These are phyloP conservation scores for Trichosporon faecale DNA, from an alignment of 1,284 basidiomycete genomes.

Conservation along the genomic window DNA sequence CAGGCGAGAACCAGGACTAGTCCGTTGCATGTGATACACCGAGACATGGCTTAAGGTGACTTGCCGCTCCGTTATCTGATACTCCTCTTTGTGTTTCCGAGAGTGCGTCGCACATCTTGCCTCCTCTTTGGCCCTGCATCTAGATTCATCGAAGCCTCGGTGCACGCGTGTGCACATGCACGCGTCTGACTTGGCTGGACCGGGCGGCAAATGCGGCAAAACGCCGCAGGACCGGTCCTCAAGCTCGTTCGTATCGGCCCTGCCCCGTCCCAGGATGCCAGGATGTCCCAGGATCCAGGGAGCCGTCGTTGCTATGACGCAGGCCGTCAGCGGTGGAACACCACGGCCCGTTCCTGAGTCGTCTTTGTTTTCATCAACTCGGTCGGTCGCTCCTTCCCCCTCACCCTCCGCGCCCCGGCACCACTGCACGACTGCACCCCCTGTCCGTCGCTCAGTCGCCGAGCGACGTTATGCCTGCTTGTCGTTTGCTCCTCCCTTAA, in stretches of 20 bases:
- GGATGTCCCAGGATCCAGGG: neutral
- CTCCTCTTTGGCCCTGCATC: neutral
- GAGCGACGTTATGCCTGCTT: neutral
- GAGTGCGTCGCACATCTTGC: neutral
- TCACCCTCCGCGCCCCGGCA: neutral
- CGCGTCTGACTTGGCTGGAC: neutral
- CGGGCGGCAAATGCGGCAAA: neutral
- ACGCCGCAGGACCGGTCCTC: neutral
- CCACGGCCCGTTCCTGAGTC: neutral
- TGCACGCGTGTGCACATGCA: neutral
- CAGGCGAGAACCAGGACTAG: neutral
- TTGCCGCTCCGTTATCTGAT: neutral
- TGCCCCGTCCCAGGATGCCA: neutral
- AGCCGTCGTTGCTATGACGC: neutral
- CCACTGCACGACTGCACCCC: no score
- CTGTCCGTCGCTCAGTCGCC: neutral
- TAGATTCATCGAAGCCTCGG: neutral
- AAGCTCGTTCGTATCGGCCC: neutral
- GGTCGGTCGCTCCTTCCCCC: neutral
- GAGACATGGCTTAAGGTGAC: neutral
- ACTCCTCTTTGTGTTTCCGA: neutral
- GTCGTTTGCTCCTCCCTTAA: neutral
- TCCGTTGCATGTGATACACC: neutral
- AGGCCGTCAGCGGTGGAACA: neutral
- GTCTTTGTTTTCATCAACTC: neutral